Base-by-base conservation (phyloP, 768 basidiomycete species). In the Amanita rubescens region DNA sequence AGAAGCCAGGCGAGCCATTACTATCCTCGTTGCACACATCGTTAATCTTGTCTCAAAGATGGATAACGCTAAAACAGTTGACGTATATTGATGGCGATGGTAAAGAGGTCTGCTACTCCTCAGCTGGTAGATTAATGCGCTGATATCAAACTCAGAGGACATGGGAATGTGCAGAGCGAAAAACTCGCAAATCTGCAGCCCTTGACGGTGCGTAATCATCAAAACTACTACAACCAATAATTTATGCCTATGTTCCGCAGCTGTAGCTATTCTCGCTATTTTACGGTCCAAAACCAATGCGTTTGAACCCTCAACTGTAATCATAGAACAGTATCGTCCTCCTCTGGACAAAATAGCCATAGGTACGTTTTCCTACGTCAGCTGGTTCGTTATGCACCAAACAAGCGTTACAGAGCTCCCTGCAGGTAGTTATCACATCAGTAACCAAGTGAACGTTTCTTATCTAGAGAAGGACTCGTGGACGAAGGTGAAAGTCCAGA, bases 311-410 rank as follows among this genome's bases (percentile, higher is more conserved):
- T 90, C 88, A 1, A 93, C 89, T 3, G 78, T 95, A 51, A 74
- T 97, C 58, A 82, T 96, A 60, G 91, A 95, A 63, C 94, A 96
- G 65, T 97, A 87, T 66, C 82, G 95, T 22, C 93, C 95, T 0
- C 91, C 94, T 0, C 76, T 93, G 43, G 86, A 80, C 60, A 84
- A 82, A 57, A 76, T 79, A 57, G 77, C 89, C 55, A 76, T 95
- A 55, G 93, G 90, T 82, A 64, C 38, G n/a, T 49, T 43, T 27
- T 20, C 2, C 43, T 22, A 3, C 41, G 35, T 49, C 17, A 24
- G 42, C 15, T 25, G 38, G 15, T 11, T 11, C 25, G 56, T 9
- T 39, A 42, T 47, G 37, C 33, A 10, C 27, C 22, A 22, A 37
- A 20, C n/a, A 10, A 20, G 22, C 32, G 15, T 56, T 15, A 6